A percentile compares a stretch with the other conserved stretches of the same genome.
Conservation (phyloP, 495 filamentous ascomycete genomes). For the Haplographium delicatum region DNA sequence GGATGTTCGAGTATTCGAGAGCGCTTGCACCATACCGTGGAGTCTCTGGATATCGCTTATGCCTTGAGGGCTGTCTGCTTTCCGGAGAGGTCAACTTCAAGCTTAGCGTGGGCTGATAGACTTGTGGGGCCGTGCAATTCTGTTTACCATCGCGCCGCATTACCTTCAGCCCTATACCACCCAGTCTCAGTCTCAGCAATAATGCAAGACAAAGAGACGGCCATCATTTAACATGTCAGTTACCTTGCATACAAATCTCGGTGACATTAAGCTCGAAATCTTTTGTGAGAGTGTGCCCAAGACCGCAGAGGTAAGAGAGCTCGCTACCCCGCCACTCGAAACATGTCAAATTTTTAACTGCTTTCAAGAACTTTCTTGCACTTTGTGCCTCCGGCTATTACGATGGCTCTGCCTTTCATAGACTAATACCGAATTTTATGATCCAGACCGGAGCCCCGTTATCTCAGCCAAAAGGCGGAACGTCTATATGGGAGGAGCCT, state of each 20-base stretch:
- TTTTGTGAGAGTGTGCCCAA: conserved; percentile 94
- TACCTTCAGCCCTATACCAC: conserved; percentile 14
- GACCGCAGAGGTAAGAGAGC: conserved; percentile 61
- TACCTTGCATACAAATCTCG: conserved; percentile 82
- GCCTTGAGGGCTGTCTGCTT: conserved; percentile 1
- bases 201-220: background rate
- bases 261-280: conserved; percentile 91
- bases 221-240: conserved; percentile 44
- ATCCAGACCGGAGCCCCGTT: conserved; percentile 69
- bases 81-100: background rate
- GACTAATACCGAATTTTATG: conserved; percentile 86
- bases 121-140: conserved; percentile 3
- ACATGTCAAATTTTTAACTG: conserved; percentile 8
- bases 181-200: background rate
- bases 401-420: conserved; percentile 85
- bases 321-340: background rate
- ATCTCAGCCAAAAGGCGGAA: conserved; percentile 68
- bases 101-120: conserved; percentile 2
- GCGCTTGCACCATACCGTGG: too few species aligned
- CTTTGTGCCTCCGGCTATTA: conserved; percentile 89
- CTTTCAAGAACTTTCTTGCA: conserved; percentile 82
- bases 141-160: background rate
- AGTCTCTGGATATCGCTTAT: conserved; percentile 1
- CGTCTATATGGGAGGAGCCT: conserved; percentile 75
- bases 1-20: background rate